phyloP scores from a whole-genome alignment of 805 yeast species.

The Suhomyces vadensis region DNA sequence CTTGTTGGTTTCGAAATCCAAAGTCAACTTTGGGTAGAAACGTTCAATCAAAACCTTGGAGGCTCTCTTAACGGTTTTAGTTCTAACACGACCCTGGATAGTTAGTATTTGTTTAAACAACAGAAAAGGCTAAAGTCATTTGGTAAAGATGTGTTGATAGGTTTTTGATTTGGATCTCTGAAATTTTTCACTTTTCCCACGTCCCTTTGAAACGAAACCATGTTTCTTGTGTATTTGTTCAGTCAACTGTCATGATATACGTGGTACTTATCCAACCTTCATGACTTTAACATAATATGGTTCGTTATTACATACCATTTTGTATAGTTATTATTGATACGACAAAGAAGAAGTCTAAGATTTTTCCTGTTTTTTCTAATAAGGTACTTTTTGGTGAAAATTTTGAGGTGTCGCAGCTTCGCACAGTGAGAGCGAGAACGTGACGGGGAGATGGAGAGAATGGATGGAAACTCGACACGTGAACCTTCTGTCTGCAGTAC shows the following conservation, averaged over 20 bases:
- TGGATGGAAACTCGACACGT: no score
- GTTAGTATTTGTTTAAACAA: conserved; percentile 31
- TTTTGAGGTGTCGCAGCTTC: conserved; percentile 6
- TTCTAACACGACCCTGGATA: conserved; percentile 98
- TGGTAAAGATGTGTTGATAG: background rate
- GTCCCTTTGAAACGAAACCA: no score
- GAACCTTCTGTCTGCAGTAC: background rate
- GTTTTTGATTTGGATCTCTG: background rate
- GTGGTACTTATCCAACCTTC: no score
- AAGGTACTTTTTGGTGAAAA: conserved; percentile 7
- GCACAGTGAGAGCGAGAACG: conserved; percentile 5
- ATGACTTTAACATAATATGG: no score
- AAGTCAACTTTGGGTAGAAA: conserved; percentile 99
- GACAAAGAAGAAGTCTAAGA: conserved; percentile 8
- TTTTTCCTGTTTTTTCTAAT: conserved; percentile 4
- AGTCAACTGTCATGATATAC: no score
- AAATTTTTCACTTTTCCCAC: background rate
- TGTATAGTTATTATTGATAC: conserved; percentile 26
- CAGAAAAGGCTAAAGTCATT: no score
- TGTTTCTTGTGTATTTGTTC: background rate
- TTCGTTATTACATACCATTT: conserved; percentile 34
- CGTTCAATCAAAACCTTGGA: conserved; percentile 99
- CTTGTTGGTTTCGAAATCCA: conserved; percentile 99
- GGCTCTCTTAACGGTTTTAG: conserved; percentile 99
- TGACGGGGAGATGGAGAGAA: background rate